Evolutionary conservation across 176 grass and related monocot species (phyloP).

Genomic region (Poa pratensis): DNA sequence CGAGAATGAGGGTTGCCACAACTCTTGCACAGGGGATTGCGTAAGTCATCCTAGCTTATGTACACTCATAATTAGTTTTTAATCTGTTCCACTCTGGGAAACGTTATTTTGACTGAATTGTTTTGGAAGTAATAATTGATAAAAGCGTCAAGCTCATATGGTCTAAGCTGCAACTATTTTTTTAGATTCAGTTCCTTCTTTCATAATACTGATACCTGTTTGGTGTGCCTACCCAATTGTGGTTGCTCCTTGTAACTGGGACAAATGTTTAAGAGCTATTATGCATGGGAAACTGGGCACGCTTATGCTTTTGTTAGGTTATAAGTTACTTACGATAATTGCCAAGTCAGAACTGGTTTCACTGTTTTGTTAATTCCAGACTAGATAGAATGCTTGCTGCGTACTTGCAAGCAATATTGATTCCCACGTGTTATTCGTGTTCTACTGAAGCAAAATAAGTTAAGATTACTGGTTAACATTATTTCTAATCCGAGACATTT

Average conservation of each 20-base stretch:
- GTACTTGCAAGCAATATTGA: constrained; percentile 3
- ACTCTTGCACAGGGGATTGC: constrained; percentile 98
- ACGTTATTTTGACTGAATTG: background rate
- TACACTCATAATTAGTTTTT: background rate
- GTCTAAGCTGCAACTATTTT: constrained; percentile 17
- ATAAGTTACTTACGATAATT: background rate
- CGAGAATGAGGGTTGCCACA: constrained; percentile 94
- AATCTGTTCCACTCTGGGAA: background rate
- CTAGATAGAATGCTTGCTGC: background rate
- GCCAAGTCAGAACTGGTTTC: background rate
- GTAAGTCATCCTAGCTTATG: constrained; percentile 60
- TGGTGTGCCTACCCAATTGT: background rate
- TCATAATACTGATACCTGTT: background rate
- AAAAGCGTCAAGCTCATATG: background rate
- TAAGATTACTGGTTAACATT: background rate
- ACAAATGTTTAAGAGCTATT: constrained; percentile 2
- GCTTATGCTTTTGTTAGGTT: constrained; percentile 10
- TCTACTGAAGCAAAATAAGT: background rate
- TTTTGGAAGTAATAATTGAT: background rate
- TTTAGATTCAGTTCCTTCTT: background rate
- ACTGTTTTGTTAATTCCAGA: background rate
- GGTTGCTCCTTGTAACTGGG: background rate
- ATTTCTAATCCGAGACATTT: background rate
- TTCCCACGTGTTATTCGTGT: background rate
- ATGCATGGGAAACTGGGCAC: background rate